Percentiles rank a stretch among this genome's conserved stretches.
These are phyloP conservation scores for Exophiala bonariae DNA, from an alignment of 2,329 filamentous ascomycete genomes.

Conservation along the genomic window DNA sequence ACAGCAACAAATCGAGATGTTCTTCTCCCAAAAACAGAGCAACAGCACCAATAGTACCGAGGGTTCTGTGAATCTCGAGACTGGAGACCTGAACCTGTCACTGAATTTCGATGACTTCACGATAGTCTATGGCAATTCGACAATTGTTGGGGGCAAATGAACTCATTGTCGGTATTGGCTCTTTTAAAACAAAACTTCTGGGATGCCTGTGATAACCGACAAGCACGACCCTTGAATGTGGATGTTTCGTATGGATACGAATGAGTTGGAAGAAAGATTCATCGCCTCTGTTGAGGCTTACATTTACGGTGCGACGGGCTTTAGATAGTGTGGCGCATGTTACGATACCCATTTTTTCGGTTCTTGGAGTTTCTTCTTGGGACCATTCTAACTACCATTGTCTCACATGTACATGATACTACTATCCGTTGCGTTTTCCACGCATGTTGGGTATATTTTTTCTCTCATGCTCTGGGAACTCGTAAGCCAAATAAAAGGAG, in stretches of 20 bases:
- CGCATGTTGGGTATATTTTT: too few relatives aligned
- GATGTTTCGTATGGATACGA: too few relatives aligned
- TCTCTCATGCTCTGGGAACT: too few relatives aligned
- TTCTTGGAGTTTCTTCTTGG: background rate
- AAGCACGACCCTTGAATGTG: too few relatives aligned
- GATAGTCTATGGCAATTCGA: slow-evolving; percentile 35
- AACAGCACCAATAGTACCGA: slow-evolving; percentile 25
- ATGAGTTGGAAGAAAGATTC: background rate
- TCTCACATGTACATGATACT: background rate
- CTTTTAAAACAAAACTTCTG: too few relatives aligned
- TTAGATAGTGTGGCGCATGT: background rate
- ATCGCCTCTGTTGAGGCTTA: too few relatives aligned
- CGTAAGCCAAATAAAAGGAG: too few relatives aligned
- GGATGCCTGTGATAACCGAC: too few relatives aligned
- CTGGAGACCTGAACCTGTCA: slow-evolving; percentile 31
- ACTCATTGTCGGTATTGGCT: background rate
- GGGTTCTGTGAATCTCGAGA: slow-evolving; percentile 29
- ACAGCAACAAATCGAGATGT: slow-evolving; percentile 26
- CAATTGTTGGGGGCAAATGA: slow-evolving; percentile 29
- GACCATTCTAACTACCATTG: background rate
- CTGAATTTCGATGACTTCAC: slow-evolving; percentile 38
- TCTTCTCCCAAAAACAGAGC: slow-evolving; percentile 33
- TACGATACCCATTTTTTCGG: slow-evolving; percentile 2
- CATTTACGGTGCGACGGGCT: too few relatives aligned
- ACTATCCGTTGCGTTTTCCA: background rate